phyloP scores from a whole-genome alignment of 306 rosid species.

The Prosopis cineraria region DNA sequence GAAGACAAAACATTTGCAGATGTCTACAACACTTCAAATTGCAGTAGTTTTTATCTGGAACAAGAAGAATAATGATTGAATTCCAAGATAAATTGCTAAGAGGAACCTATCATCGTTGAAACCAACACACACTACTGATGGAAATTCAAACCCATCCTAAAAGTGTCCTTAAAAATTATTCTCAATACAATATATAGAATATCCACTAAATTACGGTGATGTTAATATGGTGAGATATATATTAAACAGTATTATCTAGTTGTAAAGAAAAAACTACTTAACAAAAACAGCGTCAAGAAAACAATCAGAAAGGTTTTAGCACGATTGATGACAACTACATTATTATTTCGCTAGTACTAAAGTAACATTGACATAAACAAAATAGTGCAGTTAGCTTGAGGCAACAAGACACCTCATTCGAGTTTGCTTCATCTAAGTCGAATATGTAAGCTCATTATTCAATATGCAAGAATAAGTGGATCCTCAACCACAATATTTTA shows the following conservation, averaged over 20 bases:
- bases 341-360: neutral
- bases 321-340: neutral
- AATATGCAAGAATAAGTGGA: neutral
- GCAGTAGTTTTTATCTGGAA: constrained; percentile 25
- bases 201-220: neutral
- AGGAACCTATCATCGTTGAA: neutral
- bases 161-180: neutral
- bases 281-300: neutral
- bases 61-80: neutral
- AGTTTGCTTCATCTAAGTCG: neutral
- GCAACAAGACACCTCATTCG: neutral
- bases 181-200: neutral
- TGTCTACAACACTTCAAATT: neutral
- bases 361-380: neutral
- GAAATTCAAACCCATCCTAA: constrained; percentile 12
- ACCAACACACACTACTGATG: neutral
- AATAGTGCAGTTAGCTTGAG: neutral
- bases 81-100: neutral
- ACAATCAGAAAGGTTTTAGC: neutral
- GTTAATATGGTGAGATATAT: neutral
- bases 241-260: neutral
- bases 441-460: neutral
- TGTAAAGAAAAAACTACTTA: neutral
- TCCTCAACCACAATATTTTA: neutral
- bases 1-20: constrained; percentile 7